Evolutionary conservation across 2,329 filamentous ascomycete species (phyloP), one percentile per base, ranked within the genome.

Genomic region (Pseudogymnoascus sp.): DNA sequence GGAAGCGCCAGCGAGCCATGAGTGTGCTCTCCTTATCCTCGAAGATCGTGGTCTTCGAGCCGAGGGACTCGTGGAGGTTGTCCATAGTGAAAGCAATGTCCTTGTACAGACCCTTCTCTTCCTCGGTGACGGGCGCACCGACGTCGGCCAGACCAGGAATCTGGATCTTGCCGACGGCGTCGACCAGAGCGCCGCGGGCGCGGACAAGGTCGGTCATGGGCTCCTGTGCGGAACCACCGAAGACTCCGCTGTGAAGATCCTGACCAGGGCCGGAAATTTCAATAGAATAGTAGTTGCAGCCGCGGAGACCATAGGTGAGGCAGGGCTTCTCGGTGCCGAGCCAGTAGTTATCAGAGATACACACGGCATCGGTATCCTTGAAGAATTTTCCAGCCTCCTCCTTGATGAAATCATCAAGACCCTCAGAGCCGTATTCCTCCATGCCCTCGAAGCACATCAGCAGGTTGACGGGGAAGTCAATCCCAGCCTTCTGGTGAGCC

Each of bases 261-360:
- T 93, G 90, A 41, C 88, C 95, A 9, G 95, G 95, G 0, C 95
- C 95, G 7, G 89, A 92, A 67, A 99, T 81, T 77, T 95, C 90
- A 69, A 99, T 78, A 61, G 89, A 90, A 81, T 97, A 99, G 84
- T 99, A 99, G 81, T 96, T 97, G 86, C 91, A 96, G 61, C 95
- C 95, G 69, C 95, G 90, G 66, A 99, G 88, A 70, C 95, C 95
- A 75, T 99, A 99, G 8, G 95, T 99, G 72, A 99, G 79, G 77
- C 95, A 99, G 11, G 95, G 95, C 83, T 97, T 97, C 83, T 97
- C 92, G 5, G 95, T 97, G 64, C 95, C 95, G 41, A 99, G 87
- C 95, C 95, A 99, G 86, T 99, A 99, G 84, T 99, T 99, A 78
- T 99, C 95, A 58, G 91, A 96, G 74, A 99, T 99, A 80, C 95